Conservation (phyloP, 1,139 yeast genomes). For the Meyerozyma carpophila region DNA sequence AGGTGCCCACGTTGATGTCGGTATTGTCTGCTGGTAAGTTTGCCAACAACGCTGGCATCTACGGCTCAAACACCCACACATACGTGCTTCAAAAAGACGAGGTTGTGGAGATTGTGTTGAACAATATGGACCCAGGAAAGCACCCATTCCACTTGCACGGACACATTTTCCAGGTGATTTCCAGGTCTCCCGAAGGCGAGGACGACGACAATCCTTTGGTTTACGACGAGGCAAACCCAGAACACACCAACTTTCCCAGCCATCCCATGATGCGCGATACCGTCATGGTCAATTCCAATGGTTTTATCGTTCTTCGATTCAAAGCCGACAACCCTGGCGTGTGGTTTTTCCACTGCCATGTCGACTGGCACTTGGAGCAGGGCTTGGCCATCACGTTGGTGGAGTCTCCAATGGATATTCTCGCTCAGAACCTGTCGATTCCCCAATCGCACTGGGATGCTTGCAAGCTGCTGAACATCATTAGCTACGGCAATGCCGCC, state of each 20-base stretch:
- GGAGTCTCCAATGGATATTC: slow-evolving; percentile 65
- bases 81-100: slow-evolving; percentile 58
- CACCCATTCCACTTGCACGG: slow-evolving; percentile 97
- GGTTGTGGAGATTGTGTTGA: slow-evolving; percentile 64
- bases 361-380: slow-evolving; percentile 91
- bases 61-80: slow-evolving; percentile 65
- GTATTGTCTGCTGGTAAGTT: slow-evolving; percentile 47
- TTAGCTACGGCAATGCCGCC: slow-evolving; percentile 66
- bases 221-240: slow-evolving; percentile 42
- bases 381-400: slow-evolving; percentile 70
- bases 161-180: slow-evolving; percentile 70
- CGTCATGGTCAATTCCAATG: slow-evolving; percentile 57
- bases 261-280: slow-evolving; percentile 65
- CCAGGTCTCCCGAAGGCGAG: slow-evolving; percentile 45
- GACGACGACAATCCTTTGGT: slow-evolving; percentile 50
- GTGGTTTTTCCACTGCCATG: slow-evolving; percentile 92
- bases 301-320: slow-evolving; percentile 62
- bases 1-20: slow-evolving; percentile 60
- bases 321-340: slow-evolving; percentile 84
- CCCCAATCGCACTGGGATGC: slow-evolving; percentile 51
- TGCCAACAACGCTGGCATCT: slow-evolving; percentile 45
- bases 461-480: slow-evolving; percentile 50
- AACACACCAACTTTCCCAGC: slow-evolving; percentile 54
- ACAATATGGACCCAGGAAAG: slow-evolving; percentile 74
- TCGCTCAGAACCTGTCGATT: slow-evolving; percentile 8